These are phyloP conservation scores for Biscutella laevigata DNA, from an alignment of 441 rosid genomes.

Conservation along the genomic window DNA sequence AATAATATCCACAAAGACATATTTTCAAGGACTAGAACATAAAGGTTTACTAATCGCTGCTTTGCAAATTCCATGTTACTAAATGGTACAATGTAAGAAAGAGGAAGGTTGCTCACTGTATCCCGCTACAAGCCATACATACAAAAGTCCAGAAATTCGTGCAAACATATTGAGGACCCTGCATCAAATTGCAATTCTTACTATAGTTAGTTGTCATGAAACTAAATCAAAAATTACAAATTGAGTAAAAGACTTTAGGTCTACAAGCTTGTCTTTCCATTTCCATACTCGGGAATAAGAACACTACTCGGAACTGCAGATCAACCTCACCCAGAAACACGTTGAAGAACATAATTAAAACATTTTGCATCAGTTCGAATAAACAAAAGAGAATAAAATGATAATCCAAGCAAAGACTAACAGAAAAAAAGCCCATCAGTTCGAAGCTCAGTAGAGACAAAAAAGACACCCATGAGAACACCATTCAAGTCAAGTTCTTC, in stretches of 20 bases:
- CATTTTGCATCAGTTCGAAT: not conserved
- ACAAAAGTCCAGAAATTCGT: slow-evolving; percentile 91
- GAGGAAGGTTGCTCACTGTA: slow-evolving; percentile 60
- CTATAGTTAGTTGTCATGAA: not conserved
- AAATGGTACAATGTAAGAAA: not conserved
- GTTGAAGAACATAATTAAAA: slow-evolving; percentile 6
- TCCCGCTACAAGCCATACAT: slow-evolving; percentile 89
- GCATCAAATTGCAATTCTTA: slow-evolving; percentile 31
- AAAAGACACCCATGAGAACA: not conserved
- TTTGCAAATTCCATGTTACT: not conserved
- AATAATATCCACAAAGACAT: not conserved
- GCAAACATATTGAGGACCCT: slow-evolving; percentile 97
- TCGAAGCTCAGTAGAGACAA: not conserved
- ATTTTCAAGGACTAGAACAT: not conserved
- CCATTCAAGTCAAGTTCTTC: too few relatives aligned
- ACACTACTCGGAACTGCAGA: not conserved
- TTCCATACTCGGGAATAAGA: not conserved
- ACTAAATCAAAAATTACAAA: not conserved
- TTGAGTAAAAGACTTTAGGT: not conserved
- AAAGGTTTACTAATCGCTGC: not conserved
- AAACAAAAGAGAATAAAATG: not conserved
- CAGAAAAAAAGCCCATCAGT: slow-evolving; percentile 11
- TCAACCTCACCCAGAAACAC: not conserved
- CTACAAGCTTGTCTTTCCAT: slow-evolving; percentile 1
- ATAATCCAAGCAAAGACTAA: slow-evolving; percentile 1